These are phyloP conservation scores for Solanum hybrid DNA, from an alignment of 305 asterid species.

Conservation along the genomic window DNA sequence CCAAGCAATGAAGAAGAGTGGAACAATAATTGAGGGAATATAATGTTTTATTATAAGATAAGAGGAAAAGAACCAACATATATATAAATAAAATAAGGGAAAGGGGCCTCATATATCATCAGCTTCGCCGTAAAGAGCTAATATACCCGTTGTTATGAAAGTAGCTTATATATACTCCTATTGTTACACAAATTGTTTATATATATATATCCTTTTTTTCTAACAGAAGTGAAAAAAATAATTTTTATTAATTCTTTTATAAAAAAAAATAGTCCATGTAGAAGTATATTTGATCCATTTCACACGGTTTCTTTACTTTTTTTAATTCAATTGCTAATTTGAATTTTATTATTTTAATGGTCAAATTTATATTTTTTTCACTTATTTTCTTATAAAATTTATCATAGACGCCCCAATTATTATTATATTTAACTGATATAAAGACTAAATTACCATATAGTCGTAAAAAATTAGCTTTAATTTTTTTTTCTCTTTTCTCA, in stretches of 20 bases:
- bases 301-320: not conserved
- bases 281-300: not conserved
- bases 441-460: not conserved
- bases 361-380: not conserved
- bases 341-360: too few relatives aligned
- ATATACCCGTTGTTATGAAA: too few relatives aligned
- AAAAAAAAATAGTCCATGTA: too few relatives aligned
- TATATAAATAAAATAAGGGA: not conserved
- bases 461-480: too few relatives aligned
- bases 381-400: too few relatives aligned
- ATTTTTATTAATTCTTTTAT: too few relatives aligned
- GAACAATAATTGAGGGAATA: not conserved
- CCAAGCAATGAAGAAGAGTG: conserved; percentile 2
- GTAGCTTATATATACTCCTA: not conserved
- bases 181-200: too few relatives aligned
- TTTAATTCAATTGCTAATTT: too few relatives aligned
- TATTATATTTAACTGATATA: too few relatives aligned
- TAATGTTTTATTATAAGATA: not conserved
- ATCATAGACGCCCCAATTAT: too few relatives aligned
- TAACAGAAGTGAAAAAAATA: not conserved
- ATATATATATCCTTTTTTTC: too few relatives aligned
- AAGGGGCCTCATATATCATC: not conserved
- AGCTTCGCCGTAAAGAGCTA: fast-evolving
- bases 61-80: not conserved
- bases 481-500: not conserved